A percentile compares a stretch with the other conserved stretches of the same genome.
Conservation (phyloP, 208 protist genomes). For the Phytomonas serpens region DNA sequence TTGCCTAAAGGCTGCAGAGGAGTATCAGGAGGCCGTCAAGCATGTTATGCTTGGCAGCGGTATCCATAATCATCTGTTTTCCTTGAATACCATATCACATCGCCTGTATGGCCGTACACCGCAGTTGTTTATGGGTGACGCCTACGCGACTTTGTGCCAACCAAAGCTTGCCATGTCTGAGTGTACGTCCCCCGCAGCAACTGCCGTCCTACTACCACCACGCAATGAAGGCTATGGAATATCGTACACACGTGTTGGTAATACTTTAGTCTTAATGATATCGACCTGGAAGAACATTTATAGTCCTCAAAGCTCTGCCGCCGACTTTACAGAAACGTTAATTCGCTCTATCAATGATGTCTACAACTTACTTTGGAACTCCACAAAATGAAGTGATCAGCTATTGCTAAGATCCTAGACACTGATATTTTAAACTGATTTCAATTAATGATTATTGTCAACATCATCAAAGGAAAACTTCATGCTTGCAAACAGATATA, state of each 20-base stretch:
- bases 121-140: slow-evolving; percentile 22
- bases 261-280: slow-evolving; percentile 1
- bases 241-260: neutral
- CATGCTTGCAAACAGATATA: neutral
- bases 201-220: neutral
- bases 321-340: neutral
- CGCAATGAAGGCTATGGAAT: neutral
- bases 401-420: neutral
- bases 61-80: slow-evolving; percentile 57
- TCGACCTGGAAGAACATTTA: neutral
- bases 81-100: slow-evolving; percentile 28
- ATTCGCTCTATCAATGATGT: neutral
- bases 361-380: neutral
- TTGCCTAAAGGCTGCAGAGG: slow-evolving; percentile 23
- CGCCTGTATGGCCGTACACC: slow-evolving; percentile 29
- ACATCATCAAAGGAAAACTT: neutral
- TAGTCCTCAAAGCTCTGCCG: neutral
- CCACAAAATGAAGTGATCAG: neutral
- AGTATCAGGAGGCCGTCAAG: slow-evolving; percentile 21
- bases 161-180: neutral
- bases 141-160: neutral
- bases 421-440: neutral
- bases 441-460: slow-evolving; percentile 7
- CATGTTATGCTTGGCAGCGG: slow-evolving; percentile 32
- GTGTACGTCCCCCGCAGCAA: neutral